These are phyloP conservation scores for Aspergillus latus DNA, from an alignment of 2,329 filamentous ascomycete genomes.

Conservation along the genomic window DNA sequence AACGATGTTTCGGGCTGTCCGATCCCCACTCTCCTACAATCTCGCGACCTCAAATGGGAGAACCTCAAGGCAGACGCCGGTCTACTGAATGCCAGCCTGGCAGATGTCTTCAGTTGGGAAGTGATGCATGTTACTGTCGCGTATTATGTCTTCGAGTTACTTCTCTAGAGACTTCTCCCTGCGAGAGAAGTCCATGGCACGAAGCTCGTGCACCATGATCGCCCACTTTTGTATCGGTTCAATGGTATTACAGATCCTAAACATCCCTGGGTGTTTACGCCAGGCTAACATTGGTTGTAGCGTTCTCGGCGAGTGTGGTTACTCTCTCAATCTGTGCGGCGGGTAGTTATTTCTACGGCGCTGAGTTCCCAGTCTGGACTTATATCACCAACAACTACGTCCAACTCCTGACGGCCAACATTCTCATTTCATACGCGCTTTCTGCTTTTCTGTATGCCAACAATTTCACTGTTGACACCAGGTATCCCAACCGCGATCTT, in stretches of 20 bases:
- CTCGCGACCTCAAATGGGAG: slow-evolving; percentile 65
- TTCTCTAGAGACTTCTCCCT: slow-evolving; percentile 73
- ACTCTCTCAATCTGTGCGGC: slow-evolving; percentile 66
- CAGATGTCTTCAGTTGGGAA: slow-evolving; percentile 53
- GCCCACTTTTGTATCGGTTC: slow-evolving; percentile 74
- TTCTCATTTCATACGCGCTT: slow-evolving; percentile 69
- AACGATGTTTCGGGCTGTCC: slow-evolving; percentile 90
- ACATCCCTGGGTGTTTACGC: no score
- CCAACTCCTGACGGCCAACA: slow-evolving; percentile 76
- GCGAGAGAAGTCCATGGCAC: slow-evolving; percentile 68
- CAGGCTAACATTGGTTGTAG: slow-evolving; percentile 43
- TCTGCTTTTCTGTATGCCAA: slow-evolving; percentile 74
- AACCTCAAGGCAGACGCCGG: slow-evolving; percentile 73
- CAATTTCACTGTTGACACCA: slow-evolving; percentile 67
- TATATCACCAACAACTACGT: slow-evolving; percentile 88
- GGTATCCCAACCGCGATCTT: slow-evolving; percentile 62
- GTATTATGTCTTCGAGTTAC: slow-evolving; percentile 72
- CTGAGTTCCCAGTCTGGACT: slow-evolving; percentile 79
- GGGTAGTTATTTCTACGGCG: slow-evolving; percentile 73
- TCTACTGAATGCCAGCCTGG: slow-evolving; percentile 68
- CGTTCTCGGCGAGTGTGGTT: slow-evolving; percentile 68
- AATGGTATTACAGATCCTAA: slow-evolving; percentile 54
- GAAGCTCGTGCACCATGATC: slow-evolving; percentile 62
- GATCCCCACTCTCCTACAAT: slow-evolving; percentile 71
- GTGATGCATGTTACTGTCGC: slow-evolving; percentile 65